Evolutionary conservation across 352 stramenopile species (phyloP), one percentile per base, ranked within the genome.

Genomic region (Globisporangium heterothallicum): DNA sequence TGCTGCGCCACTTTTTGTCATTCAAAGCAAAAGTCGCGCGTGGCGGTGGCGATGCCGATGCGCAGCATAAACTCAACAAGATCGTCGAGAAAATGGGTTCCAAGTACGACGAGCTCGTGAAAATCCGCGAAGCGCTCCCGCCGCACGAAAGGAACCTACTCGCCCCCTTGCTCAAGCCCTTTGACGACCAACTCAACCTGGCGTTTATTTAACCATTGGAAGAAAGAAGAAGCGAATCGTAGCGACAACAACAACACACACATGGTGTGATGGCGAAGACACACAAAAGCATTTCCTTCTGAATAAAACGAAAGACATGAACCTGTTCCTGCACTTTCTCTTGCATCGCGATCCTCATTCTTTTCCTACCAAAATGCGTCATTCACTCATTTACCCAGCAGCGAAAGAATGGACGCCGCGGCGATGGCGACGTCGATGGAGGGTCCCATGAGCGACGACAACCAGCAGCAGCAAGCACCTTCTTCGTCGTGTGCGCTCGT

Each of bases 11-110:
- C 57, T 94, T 91, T 34, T 51, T 92, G 26, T 81, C 78, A 43
- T 94, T 94, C 61, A 88, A 91, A 50, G 66, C 70, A 1, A 84
- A 83, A 38, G 66, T 84, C 10, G 72, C 82, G 34, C 68, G 74
- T 57, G 71, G 74, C n/a, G n/a, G n/a, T 8, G 70, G 65, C 12
- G 61, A 72, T 35, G 41, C 69, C 49, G 76, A 92, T 42, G 78
- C 77, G 14, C 68, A 84, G 53, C 68, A 64, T 48, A 94, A 94
- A 51, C 74, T 94, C 47, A 85, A 89, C 54, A 73, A 74, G 43
- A 94, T 94, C 43, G 70, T 86, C n/a, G 84, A 86, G 43, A 88
- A 88, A 56, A 94, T 94, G 72, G 74, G 81, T 34, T 82, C 74
- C 56, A 94, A 94, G 61, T 94, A 92, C 59, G 84, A 92, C 59